These are phyloP conservation scores for Reutealis trisperma DNA, from an alignment of 345 rosid genomes.

Conservation along the genomic window DNA sequence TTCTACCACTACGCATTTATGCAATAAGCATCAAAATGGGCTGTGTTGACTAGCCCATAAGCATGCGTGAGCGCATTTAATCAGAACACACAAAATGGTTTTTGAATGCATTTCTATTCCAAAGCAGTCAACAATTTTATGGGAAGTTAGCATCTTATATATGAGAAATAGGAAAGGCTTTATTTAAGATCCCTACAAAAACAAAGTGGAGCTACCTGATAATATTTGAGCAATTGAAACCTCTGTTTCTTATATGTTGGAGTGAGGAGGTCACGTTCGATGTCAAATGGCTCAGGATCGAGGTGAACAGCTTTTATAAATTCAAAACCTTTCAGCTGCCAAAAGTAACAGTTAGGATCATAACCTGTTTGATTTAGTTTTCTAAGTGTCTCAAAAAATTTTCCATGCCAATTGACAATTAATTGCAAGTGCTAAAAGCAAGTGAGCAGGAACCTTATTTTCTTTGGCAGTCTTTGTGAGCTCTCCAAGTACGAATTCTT, in stretches of 20 bases:
- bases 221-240: conserved; percentile 79
- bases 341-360: background rate
- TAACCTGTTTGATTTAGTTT: background rate
- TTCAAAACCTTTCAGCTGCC: conserved; percentile 92
- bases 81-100: background rate
- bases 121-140: too few relatives aligned
- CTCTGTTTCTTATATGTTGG: conserved; percentile 96
- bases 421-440: background rate
- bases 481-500: conserved; percentile 67
- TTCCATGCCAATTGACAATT: background rate
- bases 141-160: too few relatives aligned
- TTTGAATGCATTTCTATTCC: too few relatives aligned
- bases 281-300: conserved; percentile 83
- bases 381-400: background rate
- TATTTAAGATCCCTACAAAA: too few relatives aligned
- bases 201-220: conserved; percentile 51
- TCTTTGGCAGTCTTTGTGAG: conserved; percentile 70
- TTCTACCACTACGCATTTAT: too few relatives aligned
- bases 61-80: too few relatives aligned
- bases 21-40: background rate
- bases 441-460: conserved; percentile 54
- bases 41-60: background rate
- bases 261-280: conserved; percentile 86
- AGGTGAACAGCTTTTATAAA: conserved; percentile 72
- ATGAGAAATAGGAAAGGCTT: background rate